Conservation (phyloP, 75 land plant species). For the Cryptomeria japonica region DNA sequence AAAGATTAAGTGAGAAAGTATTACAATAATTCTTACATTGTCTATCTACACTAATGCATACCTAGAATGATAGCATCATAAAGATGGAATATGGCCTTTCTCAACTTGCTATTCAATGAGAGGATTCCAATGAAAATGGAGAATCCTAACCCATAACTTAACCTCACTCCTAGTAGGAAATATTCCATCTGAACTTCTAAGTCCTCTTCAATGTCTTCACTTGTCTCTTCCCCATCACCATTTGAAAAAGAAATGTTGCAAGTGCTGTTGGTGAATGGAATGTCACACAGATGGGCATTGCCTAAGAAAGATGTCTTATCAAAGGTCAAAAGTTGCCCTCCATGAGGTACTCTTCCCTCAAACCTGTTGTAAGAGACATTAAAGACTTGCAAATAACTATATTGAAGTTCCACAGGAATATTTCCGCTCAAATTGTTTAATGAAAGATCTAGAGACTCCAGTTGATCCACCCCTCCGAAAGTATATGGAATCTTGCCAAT, state of each 20-base stretch:
- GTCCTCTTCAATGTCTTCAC: background rate
- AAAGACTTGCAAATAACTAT: conserved; percentile 23
- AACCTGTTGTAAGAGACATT: conserved; percentile 25
- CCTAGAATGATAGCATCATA: background rate
- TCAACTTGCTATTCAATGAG: background rate
- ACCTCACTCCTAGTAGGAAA: background rate
- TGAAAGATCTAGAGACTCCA: conserved; percentile 38
- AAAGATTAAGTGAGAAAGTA: background rate
- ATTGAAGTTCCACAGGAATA: conserved; percentile 33
- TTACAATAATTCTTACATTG: background rate
- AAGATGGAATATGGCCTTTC: too few species aligned
- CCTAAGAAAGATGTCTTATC: conserved; percentile 26
- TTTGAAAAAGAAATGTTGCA: too few species aligned
- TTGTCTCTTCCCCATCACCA: background rate
- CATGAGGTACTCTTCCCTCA: too few species aligned
- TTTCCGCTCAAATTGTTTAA: conserved; percentile 34
- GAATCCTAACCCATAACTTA: background rate
- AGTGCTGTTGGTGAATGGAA: conserved; percentile 23
- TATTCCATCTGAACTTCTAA: background rate
- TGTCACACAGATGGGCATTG: conserved; percentile 52
- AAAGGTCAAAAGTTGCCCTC: conserved; percentile 49
- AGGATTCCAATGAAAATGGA: background rate
- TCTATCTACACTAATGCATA: background rate
- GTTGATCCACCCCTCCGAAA: conserved; percentile 22
- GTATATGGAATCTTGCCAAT: conserved; percentile 40